These are phyloP conservation scores for Exophiala phaeomuriformis DNA, from an alignment of 2,329 filamentous ascomycete species.

Conservation along the genomic window DNA sequence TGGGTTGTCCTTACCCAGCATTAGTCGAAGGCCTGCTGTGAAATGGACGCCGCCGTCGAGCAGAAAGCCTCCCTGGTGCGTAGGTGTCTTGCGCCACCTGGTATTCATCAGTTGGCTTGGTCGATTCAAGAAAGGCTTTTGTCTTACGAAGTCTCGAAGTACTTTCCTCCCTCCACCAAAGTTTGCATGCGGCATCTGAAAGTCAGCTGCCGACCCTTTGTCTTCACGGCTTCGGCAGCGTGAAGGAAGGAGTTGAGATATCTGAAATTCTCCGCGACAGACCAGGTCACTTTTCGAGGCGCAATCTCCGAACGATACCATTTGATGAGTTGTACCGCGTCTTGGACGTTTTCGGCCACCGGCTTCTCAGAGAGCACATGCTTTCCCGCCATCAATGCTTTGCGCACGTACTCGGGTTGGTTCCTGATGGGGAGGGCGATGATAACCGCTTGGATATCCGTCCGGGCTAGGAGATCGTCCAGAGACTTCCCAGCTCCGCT, in stretches of 20 bases:
- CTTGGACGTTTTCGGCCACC: slow-evolving; percentile 48
- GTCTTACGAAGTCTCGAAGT: slow-evolving; percentile 38
- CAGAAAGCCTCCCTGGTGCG: slow-evolving; percentile 53
- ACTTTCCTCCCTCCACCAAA: slow-evolving; percentile 47
- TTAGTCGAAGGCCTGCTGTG: slow-evolving; percentile 45
- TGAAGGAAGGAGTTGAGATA: slow-evolving; percentile 44
- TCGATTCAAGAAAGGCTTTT: background rate
- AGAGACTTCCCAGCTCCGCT: slow-evolving; percentile 40
- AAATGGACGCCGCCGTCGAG: slow-evolving; percentile 54
- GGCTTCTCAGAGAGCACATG: slow-evolving; percentile 53
- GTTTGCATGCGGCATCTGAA: slow-evolving; percentile 45
- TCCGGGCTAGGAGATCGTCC: slow-evolving; percentile 41
- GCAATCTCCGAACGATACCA: slow-evolving; percentile 45
- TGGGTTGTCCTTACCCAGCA: slow-evolving; percentile 41
- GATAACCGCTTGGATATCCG: slow-evolving; percentile 46
- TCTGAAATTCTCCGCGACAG: slow-evolving; percentile 53
- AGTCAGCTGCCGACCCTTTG: slow-evolving; percentile 44
- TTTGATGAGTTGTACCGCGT: slow-evolving; percentile 44
- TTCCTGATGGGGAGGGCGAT: slow-evolving; percentile 49
- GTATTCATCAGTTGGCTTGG: slow-evolving; percentile 35
- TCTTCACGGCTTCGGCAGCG: slow-evolving; percentile 40
- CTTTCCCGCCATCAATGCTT: slow-evolving; percentile 46
- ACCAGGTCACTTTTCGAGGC: slow-evolving; percentile 37
- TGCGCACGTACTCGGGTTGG: slow-evolving; percentile 47
- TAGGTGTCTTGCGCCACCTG: slow-evolving; percentile 49